Percentiles rank a stretch among this genome's conserved stretches.
Evolutionary conservation across 176 grass and related monocot genomes (phyloP).

Genomic region (Aegilops umbellulata): DNA sequence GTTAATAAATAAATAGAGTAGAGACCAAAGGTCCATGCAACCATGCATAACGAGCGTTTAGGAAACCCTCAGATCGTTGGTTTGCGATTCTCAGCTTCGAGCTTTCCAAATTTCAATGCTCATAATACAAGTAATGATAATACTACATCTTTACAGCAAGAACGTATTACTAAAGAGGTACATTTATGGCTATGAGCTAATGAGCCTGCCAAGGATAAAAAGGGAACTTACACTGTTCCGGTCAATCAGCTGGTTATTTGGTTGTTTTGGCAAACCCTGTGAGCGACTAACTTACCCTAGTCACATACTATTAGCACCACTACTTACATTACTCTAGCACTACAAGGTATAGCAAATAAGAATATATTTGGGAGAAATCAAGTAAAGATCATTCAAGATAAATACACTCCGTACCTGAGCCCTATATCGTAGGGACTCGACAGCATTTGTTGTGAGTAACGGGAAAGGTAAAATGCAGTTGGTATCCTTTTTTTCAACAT

Average conservation of each 20-base stretch:
- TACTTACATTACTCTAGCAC: not conserved
- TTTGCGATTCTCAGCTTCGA: not conserved
- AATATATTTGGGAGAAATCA: not conserved
- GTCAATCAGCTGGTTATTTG: not conserved
- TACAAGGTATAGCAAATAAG: constrained; percentile 23
- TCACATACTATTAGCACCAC: not conserved
- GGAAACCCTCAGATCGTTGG: not conserved
- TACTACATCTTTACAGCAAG: not conserved
- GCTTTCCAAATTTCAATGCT: not conserved
- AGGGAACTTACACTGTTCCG: not conserved
- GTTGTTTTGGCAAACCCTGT: not conserved
- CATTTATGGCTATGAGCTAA: not conserved
- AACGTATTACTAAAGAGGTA: not conserved
- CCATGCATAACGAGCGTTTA: not conserved
- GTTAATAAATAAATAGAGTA: not conserved
- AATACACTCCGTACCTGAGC: constrained; percentile 54
- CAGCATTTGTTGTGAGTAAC: constrained; percentile 70
- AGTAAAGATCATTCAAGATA: constrained; percentile 17
- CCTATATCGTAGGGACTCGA: constrained; percentile 85
- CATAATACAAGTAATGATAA: not conserved
- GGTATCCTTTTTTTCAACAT: constrained; percentile 49
- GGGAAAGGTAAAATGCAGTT: constrained; percentile 74
- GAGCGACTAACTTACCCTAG: constrained; percentile 2
- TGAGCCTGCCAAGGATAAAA: not conserved
- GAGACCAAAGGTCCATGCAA: not conserved